phyloP scores from a whole-genome alignment of 164 flowering plant genomes.

The Protea cynaroides region DNA sequence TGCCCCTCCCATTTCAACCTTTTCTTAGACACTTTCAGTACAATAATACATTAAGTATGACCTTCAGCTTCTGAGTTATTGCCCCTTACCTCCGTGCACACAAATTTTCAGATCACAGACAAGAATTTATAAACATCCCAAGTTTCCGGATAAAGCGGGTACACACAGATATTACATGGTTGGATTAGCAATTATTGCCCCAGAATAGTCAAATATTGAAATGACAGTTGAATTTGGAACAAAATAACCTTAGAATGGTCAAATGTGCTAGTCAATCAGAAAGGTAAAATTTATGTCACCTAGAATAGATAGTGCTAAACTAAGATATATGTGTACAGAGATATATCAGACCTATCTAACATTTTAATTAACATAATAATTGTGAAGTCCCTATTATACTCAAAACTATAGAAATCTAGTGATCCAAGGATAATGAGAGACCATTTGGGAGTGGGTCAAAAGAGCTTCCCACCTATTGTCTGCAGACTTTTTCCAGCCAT shows the following conservation, averaged over 20 bases:
- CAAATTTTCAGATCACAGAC: too few relatives aligned
- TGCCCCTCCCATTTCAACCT: too few relatives aligned
- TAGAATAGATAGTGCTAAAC: not conserved
- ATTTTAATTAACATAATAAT: not conserved
- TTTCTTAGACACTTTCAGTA: too few relatives aligned
- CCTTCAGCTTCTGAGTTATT: too few relatives aligned
- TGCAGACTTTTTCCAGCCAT: slow-evolving; percentile 60
- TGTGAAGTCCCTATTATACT: too few relatives aligned
- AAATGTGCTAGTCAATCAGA: not conserved
- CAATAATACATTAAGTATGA: too few relatives aligned
- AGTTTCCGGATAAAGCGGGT: too few relatives aligned
- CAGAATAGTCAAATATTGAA: too few relatives aligned
- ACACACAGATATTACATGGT: too few relatives aligned
- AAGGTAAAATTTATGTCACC: not conserved
- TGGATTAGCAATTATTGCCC: too few relatives aligned
- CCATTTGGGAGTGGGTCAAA: slow-evolving; percentile 97
- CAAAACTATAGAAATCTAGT: not conserved
- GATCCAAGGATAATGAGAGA: slow-evolving; percentile 32
- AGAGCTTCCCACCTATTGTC: slow-evolving; percentile 74
- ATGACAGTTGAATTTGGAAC: not conserved
- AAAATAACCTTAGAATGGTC: not conserved
- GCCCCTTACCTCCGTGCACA: too few relatives aligned
- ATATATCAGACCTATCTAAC: not conserved
- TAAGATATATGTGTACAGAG: not conserved
- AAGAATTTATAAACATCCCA: too few relatives aligned